These are phyloP conservation scores for Ceratocystis albifundus DNA, from an alignment of 2,329 filamentous ascomycete species.

Conservation along the genomic window DNA sequence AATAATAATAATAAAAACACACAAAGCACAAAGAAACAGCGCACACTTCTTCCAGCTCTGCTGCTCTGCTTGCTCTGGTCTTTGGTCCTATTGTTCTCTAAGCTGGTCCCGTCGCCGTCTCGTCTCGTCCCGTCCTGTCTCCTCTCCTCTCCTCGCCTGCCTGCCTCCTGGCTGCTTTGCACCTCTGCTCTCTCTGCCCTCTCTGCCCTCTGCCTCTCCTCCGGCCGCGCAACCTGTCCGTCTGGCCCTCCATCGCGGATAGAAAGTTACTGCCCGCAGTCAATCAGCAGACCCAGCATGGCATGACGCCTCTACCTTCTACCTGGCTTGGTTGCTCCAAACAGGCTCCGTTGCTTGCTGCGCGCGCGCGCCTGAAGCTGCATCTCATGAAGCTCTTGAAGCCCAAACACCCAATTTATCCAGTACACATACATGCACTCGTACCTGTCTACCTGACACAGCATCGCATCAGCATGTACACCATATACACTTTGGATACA, in stretches of 20 bases:
- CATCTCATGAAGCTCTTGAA: not conserved
- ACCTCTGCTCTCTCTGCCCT: not conserved
- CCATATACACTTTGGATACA: too few relatives aligned
- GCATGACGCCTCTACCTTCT: not conserved
- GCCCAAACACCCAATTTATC: not conserved
- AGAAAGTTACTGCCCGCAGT: too few relatives aligned
- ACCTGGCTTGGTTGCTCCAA: not conserved
- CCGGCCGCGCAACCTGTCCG: not conserved
- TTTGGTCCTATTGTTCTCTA: not conserved
- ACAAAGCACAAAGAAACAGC: too few relatives aligned
- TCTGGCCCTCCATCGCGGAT: too few relatives aligned
- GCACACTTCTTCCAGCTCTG: too few relatives aligned
- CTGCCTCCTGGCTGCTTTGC: not conserved
- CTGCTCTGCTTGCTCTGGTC: not conserved
- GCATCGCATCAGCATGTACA: not conserved
- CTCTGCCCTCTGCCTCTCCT: not conserved
- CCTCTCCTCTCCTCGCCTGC: not conserved
- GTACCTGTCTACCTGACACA: too few relatives aligned
- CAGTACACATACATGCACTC: not conserved
- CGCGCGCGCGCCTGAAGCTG: slow-evolving; percentile 1
- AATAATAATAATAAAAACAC: too few relatives aligned
- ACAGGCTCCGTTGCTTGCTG: not conserved
- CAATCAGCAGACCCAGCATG: too few relatives aligned
- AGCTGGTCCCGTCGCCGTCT: not conserved
- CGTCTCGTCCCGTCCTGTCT: not conserved